A percentile compares a stretch with the other conserved stretches of the same genome.
These are phyloP conservation scores for Bruguiera sexangula DNA, from an alignment of 345 rosid genomes.

Conservation along the genomic window DNA sequence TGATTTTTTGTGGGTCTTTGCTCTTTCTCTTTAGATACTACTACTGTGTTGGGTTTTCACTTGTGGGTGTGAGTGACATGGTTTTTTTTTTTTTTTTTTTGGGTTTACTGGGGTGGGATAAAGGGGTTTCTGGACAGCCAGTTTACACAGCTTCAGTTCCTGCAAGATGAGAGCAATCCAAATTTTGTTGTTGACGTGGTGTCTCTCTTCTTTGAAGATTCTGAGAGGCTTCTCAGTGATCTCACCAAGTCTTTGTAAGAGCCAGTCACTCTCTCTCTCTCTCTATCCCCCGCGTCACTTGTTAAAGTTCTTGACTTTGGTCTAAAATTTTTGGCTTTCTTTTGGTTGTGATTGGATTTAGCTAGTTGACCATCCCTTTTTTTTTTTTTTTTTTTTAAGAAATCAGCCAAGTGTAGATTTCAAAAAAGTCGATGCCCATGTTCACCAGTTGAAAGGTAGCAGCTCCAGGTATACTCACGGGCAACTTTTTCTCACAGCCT, in stretches of 20 bases:
- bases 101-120: slow-evolving; percentile 4
- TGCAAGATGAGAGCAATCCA: slow-evolving; percentile 96
- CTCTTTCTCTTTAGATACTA: not conserved
- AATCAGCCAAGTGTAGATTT: slow-evolving; percentile 75
- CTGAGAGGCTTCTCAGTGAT: slow-evolving; percentile 80
- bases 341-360: not conserved
- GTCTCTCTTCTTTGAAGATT: slow-evolving; percentile 82
- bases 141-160: slow-evolving; percentile 77
- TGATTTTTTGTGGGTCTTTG: not conserved
- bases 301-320: not conserved
- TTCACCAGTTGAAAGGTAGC: slow-evolving; percentile 96
- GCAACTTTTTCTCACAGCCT: not conserved
- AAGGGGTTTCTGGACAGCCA: slow-evolving; percentile 88
- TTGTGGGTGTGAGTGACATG: not conserved
- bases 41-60: not conserved
- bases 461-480: slow-evolving; percentile 68
- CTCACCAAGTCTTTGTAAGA: slow-evolving; percentile 70
- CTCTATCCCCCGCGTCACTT: not conserved
- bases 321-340: not conserved
- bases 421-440: slow-evolving; percentile 80
- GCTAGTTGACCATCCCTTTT: not conserved
- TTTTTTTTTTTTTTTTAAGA: slow-evolving; percentile 26
- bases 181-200: slow-evolving; percentile 90
- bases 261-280: slow-evolving; percentile 2
- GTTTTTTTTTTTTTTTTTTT: not conserved